Percentiles rank a stretch among this genome's conserved stretches.
These are phyloP conservation scores for Candida succiphila DNA, from an alignment of 805 yeast genomes.

Conservation along the genomic window DNA sequence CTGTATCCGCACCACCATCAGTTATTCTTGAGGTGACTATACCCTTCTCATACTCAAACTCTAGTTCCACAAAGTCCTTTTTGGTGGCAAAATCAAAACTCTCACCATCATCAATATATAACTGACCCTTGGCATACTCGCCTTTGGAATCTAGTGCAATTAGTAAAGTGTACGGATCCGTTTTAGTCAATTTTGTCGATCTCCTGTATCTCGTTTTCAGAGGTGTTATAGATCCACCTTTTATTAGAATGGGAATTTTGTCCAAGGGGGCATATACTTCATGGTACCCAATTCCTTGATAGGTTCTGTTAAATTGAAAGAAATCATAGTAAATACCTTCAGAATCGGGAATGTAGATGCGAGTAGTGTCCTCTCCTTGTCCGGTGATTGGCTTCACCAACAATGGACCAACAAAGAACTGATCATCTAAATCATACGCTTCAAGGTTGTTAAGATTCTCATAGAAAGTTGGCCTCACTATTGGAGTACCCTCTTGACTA, in stretches of 20 bases:
- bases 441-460: constrained; percentile 36
- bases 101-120: constrained; percentile 84
- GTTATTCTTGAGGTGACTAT: constrained; percentile 18
- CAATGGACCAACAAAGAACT: constrained; percentile 67
- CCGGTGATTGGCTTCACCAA: constrained; percentile 74
- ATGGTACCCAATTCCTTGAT: constrained; percentile 30
- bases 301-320: constrained; percentile 20
- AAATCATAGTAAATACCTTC: constrained; percentile 53
- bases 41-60: constrained; percentile 29
- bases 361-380: constrained; percentile 31
- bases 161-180: constrained; percentile 74
- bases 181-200: constrained; percentile 61
- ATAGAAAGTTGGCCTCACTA: constrained; percentile 60
- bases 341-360: constrained; percentile 43
- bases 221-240: constrained; percentile 71
- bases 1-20: constrained; percentile 11
- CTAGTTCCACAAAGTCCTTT: constrained; percentile 39
- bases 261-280: constrained; percentile 35
- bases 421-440: constrained; percentile 61
- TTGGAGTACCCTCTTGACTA: constrained; percentile 53
- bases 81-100: constrained; percentile 41
- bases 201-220: constrained; percentile 71
- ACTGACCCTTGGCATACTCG: constrained; percentile 39
- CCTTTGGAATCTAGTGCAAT: constrained; percentile 45
- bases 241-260: constrained; percentile 60